Conservation (phyloP, 2,329 filamentous ascomycete genomes). For the Nothomitra cinnamomea region DNA sequence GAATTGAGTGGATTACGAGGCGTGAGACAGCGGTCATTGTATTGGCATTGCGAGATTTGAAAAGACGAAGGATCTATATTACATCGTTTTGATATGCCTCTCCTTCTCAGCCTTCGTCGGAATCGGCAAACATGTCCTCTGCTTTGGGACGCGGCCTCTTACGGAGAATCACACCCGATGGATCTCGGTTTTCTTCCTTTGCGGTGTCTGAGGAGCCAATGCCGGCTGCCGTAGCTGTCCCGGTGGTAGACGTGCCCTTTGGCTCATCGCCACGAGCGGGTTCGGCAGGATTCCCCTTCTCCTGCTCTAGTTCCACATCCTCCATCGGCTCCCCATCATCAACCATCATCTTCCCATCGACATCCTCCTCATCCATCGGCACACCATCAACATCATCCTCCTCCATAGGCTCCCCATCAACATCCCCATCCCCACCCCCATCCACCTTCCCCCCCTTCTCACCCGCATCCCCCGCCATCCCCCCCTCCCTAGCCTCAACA, state of each 20-base stretch:
- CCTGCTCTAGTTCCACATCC: slow-evolving; percentile 24
- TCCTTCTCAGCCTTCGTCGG: slow-evolving; percentile 32
- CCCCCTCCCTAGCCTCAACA: slow-evolving; percentile 24
- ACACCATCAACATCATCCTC: slow-evolving; percentile 25
- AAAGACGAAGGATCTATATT: too few relatives aligned
- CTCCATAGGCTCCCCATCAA: slow-evolving; percentile 27
- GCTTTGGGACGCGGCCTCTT: slow-evolving; percentile 53
- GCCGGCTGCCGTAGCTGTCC: slow-evolving; percentile 12
- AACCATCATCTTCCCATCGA: slow-evolving; percentile 16
- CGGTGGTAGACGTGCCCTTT: slow-evolving; percentile 15
- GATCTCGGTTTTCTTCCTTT: slow-evolving; percentile 20
- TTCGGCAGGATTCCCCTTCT: slow-evolving; percentile 28
- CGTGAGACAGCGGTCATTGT: too few relatives aligned
- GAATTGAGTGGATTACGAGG: too few relatives aligned
- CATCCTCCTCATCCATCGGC: slow-evolving; percentile 20
- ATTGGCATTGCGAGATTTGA: too few relatives aligned
- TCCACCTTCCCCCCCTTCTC: slow-evolving; percentile 17
- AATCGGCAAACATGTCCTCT: slow-evolving; percentile 77
- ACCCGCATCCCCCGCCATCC: slow-evolving; percentile 16
- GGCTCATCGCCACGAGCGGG: slow-evolving; percentile 30
- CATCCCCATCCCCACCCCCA: slow-evolving; percentile 24
- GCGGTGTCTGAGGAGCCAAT: slow-evolving; percentile 13
- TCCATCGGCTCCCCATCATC: slow-evolving; percentile 30
- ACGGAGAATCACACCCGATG: neutral
- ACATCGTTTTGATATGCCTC: too few relatives aligned